A percentile compares a stretch with the other conserved stretches of the same genome.
phyloP scores from a whole-genome alignment of 139 green algal genomes.

The Chlorella sorokiniana region DNA sequence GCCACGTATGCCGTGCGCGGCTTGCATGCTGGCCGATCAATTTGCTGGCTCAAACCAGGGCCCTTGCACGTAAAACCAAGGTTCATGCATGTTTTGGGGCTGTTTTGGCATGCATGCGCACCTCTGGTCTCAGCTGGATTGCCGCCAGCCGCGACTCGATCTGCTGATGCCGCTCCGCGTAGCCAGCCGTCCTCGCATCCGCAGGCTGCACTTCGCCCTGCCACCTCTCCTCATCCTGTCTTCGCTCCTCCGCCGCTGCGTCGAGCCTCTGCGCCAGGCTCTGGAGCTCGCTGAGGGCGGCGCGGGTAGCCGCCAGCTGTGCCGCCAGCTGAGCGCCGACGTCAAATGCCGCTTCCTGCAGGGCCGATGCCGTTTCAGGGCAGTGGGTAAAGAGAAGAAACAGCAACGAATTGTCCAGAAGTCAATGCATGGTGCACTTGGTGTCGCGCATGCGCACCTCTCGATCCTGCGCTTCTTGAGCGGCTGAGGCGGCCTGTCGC shows the following conservation, averaged over 20 bases:
- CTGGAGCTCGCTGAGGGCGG: background rate
- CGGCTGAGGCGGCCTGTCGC: background rate
- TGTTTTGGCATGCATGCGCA: too few relatives aligned
- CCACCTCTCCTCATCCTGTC: background rate
- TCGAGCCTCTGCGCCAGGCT: background rate
- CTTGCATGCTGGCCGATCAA: too few relatives aligned
- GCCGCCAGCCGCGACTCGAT: background rate
- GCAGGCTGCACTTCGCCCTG: background rate
- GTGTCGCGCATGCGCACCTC: background rate
- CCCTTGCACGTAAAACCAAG: too few relatives aligned
- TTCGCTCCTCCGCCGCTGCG: background rate
- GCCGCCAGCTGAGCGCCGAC: background rate
- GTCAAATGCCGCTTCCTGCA: slow-evolving; percentile 21
- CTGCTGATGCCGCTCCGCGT: background rate
- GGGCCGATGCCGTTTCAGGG: background rate
- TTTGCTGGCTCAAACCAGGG: too few relatives aligned
- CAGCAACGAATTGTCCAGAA: background rate
- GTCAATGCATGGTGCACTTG: background rate
- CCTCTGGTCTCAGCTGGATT: background rate
- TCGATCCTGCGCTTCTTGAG: background rate
- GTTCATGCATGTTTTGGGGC: too few relatives aligned
- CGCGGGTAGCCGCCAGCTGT: background rate
- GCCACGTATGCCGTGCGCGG: too few relatives aligned
- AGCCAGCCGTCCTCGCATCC: background rate
- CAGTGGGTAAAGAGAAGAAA: background rate